Evolutionary conservation across 805 yeast genomes (phyloP).

Genomic region (Millerozyma acaciae): DNA sequence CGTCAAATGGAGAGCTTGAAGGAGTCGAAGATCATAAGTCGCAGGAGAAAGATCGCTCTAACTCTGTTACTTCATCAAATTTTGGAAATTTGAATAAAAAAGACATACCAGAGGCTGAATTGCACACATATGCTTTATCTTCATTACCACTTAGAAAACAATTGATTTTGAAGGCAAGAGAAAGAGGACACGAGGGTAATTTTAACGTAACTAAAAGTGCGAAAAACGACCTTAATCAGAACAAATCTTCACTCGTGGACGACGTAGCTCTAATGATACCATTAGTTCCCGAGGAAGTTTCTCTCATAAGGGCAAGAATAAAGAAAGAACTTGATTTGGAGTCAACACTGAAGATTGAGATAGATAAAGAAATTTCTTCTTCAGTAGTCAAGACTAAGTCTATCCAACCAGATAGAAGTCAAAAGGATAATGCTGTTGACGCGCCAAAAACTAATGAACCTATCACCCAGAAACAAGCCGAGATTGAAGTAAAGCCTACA

Average conservation of each 20-base stretch:
- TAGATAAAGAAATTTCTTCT: slow-evolving; percentile 1
- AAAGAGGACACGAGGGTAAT: slow-evolving; percentile 6
- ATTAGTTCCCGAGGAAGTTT: slow-evolving; percentile 20
- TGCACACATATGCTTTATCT: slow-evolving; percentile 11
- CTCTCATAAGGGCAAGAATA: slow-evolving; percentile 18
- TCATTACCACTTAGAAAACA: slow-evolving; percentile 24
- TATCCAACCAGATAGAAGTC: slow-evolving; percentile 1
- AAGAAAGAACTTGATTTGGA: slow-evolving; percentile 22
- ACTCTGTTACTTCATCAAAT: not conserved
- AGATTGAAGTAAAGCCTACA: slow-evolving; percentile 1
- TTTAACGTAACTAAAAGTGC: slow-evolving; percentile 4
- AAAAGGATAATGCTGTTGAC: slow-evolving; percentile 1
- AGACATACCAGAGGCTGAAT: slow-evolving; percentile 2
- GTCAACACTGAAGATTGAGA: slow-evolving; percentile 10
- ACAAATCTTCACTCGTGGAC: slow-evolving; percentile 1
- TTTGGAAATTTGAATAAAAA: slow-evolving; percentile 5
- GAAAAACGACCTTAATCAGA: slow-evolving; percentile 1
- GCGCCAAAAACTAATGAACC: slow-evolving; percentile 4
- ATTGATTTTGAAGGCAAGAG: slow-evolving; percentile 17
- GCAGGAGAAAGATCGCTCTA: not conserved
- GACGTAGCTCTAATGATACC: slow-evolving; percentile 16
- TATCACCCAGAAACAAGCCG: slow-evolving; percentile 4
- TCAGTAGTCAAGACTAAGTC: not conserved
- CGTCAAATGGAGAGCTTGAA: not conserved
- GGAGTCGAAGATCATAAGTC: slow-evolving; percentile 6